These are phyloP conservation scores for Cercospora nicotianae DNA, from an alignment of 2,329 filamentous ascomycete genomes.

Conservation along the genomic window DNA sequence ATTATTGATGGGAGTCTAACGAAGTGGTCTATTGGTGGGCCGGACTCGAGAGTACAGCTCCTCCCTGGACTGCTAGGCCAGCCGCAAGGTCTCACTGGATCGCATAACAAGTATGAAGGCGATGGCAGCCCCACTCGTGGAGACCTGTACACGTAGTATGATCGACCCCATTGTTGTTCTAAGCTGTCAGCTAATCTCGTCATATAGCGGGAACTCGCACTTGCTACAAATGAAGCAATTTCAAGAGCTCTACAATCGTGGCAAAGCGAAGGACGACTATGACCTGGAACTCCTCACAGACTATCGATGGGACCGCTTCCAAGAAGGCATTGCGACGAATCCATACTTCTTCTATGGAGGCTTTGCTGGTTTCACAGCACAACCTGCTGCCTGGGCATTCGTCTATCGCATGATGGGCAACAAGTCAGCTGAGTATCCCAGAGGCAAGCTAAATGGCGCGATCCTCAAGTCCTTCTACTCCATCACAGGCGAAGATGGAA, in stretches of 20 bases:
- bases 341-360: constrained; percentile 36
- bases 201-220: constrained; percentile 15
- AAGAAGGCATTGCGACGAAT: constrained; percentile 21
- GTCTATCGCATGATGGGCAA: constrained; percentile 17
- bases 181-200: background rate
- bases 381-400: constrained; percentile 16
- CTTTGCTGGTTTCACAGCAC: constrained; percentile 16
- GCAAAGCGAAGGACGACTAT: background rate
- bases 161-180: background rate
- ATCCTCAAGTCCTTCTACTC: constrained; percentile 29
- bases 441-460: constrained; percentile 20
- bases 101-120: constrained; percentile 40
- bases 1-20: constrained; percentile 36
- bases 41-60: constrained; percentile 14
- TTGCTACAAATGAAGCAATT: constrained; percentile 27
- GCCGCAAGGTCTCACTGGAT: constrained; percentile 32
- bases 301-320: background rate
- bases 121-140: constrained; percentile 38
- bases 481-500: constrained; percentile 9
- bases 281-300: background rate
- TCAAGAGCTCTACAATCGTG: constrained; percentile 29
- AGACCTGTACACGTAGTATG: constrained; percentile 35
- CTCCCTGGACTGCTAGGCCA: constrained; percentile 28
- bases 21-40: constrained; percentile 35
- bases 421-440: constrained; percentile 16